These are phyloP conservation scores for Picea sitchensis DNA, from an alignment of 75 land plant genomes.

Conservation along the genomic window DNA sequence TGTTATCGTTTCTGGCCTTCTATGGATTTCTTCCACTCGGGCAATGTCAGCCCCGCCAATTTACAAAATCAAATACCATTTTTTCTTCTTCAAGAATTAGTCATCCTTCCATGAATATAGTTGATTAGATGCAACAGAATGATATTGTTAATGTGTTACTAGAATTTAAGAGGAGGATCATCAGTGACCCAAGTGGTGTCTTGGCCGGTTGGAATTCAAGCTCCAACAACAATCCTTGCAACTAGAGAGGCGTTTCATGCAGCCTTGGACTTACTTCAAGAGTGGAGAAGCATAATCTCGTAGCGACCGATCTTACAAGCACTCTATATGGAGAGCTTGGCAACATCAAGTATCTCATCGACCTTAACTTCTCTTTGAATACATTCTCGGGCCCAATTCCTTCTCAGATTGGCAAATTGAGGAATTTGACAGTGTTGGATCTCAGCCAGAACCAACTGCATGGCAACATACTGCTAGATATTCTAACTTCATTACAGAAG, in stretches of 20 bases:
- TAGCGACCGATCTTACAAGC: background rate
- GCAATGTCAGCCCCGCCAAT: no score
- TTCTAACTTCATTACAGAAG: no score
- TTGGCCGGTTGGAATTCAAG: background rate
- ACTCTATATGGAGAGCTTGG: constrained; percentile 3
- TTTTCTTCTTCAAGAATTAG: no score
- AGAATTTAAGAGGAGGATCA: background rate
- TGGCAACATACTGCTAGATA: background rate
- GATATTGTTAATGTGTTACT: background rate
- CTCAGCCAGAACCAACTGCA: constrained; percentile 10
- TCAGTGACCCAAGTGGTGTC: background rate
- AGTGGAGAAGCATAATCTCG: background rate
- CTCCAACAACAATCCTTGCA: background rate
- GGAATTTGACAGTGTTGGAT: background rate
- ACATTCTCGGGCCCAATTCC: constrained; percentile 6
- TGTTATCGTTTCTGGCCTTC: no score
- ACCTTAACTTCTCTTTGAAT: constrained; percentile 16
- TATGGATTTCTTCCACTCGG: no score
- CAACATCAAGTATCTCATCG: constrained; percentile 4
- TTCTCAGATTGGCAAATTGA: background rate
- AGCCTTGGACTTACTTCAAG: background rate
- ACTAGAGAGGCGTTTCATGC: background rate
- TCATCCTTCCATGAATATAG: no score
- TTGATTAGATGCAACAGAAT: background rate
- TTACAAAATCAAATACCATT: no score